A percentile compares a stretch with the other conserved stretches of the same genome.
Conservation (phyloP, 1,284 basidiomycete genomes). For the Rhodofomes roseus region DNA sequence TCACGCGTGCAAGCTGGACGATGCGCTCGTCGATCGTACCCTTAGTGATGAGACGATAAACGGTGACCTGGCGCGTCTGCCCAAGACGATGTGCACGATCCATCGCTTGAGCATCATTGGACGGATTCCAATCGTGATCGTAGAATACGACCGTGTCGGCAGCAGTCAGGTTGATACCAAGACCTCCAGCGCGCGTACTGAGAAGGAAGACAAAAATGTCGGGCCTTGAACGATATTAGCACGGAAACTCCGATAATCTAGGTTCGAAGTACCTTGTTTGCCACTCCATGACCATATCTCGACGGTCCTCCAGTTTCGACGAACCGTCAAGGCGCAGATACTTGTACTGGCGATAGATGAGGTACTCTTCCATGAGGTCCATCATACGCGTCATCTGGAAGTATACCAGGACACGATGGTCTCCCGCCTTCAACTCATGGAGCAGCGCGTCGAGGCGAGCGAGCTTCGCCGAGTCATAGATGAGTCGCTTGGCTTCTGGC, state of each 20-base stretch:
- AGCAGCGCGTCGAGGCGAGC: conserved; percentile 87
- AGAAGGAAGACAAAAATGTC: conserved; percentile 96
- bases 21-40: conserved; percentile 99
- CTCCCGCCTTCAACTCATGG: conserved; percentile 89
- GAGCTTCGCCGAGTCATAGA: conserved; percentile 97
- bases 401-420: conserved; percentile 95
- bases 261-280: conserved; percentile 81
- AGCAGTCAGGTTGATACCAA: conserved; percentile 98
- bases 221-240: conserved; percentile 46
- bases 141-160: conserved; percentile 99
- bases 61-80: conserved; percentile 98
- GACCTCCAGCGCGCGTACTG: conserved; percentile 94
- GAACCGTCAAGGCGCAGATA: conserved; percentile 95
- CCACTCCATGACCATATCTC: conserved; percentile 99
- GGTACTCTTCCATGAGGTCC: conserved; percentile 98
- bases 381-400: conserved; percentile 99
- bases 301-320: conserved; percentile 92
- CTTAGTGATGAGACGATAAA: conserved; percentile 94
- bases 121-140: conserved; percentile 99
- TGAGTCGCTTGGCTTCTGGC: conserved; percentile 92
- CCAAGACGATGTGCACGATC: conserved; percentile 98
- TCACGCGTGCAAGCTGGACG: conserved; percentile 88
- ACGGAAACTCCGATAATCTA: not conserved
- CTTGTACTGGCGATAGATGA: conserved; percentile 97
- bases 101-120: conserved; percentile 99